phyloP scores from a whole-genome alignment of 768 basidiomycete species.

The Coprinellus aureogranulatus region DNA sequence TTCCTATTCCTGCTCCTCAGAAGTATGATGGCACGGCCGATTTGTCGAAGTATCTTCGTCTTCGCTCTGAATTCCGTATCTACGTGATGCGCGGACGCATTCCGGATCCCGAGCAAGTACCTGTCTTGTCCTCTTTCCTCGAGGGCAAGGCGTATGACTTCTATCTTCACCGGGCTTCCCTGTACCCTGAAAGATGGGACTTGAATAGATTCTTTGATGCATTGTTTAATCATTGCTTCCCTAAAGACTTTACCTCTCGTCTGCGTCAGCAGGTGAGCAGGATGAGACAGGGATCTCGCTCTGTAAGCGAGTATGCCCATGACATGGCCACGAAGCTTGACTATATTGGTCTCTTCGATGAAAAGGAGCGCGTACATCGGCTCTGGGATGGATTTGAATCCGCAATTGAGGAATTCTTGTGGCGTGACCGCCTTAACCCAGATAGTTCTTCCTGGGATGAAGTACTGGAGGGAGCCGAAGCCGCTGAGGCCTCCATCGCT shows the following conservation, averaged over 20 bases:
- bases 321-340: conserved; percentile 33
- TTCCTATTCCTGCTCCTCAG: no score
- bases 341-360: conserved; percentile 28
- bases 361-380: conserved; percentile 27
- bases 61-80: background rate
- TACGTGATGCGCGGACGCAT: background rate
- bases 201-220: conserved; percentile 23
- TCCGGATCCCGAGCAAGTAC: conserved; percentile 10
- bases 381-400: conserved; percentile 33
- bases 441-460: conserved; percentile 25
- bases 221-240: conserved; percentile 37
- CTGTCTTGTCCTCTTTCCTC: conserved; percentile 27
- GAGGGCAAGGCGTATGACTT: conserved; percentile 29
- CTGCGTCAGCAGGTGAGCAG: background rate
- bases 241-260: conserved; percentile 20
- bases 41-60: background rate
- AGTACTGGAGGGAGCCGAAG: conserved; percentile 26
- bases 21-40: no score
- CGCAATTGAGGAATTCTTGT: conserved; percentile 27
- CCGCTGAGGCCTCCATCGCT: conserved; percentile 21
- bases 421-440: conserved; percentile 27
- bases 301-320: conserved; percentile 31
- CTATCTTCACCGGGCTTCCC: conserved; percentile 26
- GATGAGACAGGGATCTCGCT: conserved; percentile 22
- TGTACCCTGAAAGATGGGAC: conserved; percentile 21